These are phyloP conservation scores for Ascochyta lentis DNA, from an alignment of 2,329 filamentous ascomycete genomes.

Conservation along the genomic window DNA sequence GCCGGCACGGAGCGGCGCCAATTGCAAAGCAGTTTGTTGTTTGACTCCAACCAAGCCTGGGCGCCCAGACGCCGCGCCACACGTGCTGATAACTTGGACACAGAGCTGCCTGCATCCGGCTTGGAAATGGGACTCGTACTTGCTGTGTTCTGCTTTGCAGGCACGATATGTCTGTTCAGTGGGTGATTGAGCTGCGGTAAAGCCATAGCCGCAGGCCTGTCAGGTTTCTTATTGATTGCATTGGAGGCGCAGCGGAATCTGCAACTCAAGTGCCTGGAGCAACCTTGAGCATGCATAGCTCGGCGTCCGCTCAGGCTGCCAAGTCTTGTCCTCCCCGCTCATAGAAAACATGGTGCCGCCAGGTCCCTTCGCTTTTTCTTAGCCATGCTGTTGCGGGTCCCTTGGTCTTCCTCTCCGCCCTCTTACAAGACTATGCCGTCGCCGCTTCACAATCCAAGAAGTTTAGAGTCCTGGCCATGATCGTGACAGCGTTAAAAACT, in stretches of 20 bases:
- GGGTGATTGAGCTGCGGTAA: conserved; percentile 4
- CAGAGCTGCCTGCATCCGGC: conserved; percentile 23
- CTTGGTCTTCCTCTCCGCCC: conserved; percentile 21
- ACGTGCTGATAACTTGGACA: conserved; percentile 20
- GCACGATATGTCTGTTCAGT: background rate
- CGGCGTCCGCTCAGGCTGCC: conserved; percentile 26
- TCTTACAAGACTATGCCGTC: conserved; percentile 23
- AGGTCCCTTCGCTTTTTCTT: conserved; percentile 18
- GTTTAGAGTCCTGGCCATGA: conserved; percentile 14
- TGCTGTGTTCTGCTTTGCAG: background rate
- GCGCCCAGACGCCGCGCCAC: conserved; percentile 24
- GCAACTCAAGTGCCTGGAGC: conserved; percentile 6
- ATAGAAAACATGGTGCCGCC: conserved; percentile 38
- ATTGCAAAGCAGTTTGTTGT: conserved; percentile 16
- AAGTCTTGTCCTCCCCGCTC: conserved; percentile 41
- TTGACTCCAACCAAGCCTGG: conserved; percentile 19
- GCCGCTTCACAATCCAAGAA: background rate
- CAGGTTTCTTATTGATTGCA: conserved; percentile 13
- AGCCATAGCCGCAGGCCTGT: conserved; percentile 4
- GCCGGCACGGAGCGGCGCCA: conserved; percentile 21
- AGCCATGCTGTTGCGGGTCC: conserved; percentile 17
- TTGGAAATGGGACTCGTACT: conserved; percentile 8
- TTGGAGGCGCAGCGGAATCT: conserved; percentile 9
- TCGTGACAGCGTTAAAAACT: conserved; percentile 4
- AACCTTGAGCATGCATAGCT: conserved; percentile 9